Evolutionary conservation across 2,329 filamentous ascomycete species (phyloP).

Genomic region (Diaporthe citrichinensis): DNA sequence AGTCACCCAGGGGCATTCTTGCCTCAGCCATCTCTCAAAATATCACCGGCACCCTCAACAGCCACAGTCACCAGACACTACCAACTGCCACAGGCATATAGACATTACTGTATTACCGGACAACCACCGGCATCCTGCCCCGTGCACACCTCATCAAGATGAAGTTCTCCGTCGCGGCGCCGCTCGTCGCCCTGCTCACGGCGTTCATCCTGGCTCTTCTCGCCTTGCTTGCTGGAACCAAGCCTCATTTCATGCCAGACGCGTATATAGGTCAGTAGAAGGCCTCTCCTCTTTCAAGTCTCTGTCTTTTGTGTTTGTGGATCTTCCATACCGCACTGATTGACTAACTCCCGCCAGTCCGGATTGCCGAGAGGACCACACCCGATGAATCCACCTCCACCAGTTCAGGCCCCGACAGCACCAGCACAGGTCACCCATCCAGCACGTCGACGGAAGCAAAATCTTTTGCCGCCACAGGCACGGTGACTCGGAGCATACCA

Average conservation of each 20-base stretch:
- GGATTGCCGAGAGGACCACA: too few relatives aligned
- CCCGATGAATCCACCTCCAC: too few relatives aligned
- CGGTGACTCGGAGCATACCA: too few relatives aligned
- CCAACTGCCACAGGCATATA: neutral
- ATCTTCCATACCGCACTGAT: neutral
- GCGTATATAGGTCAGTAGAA: neutral
- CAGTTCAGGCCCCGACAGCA: too few relatives aligned
- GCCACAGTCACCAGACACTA: neutral
- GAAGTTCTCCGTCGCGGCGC: neutral
- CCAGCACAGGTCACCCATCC: too few relatives aligned
- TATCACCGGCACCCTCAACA: neutral
- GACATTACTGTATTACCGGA: neutral
- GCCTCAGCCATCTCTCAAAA: neutral
- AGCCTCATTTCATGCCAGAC: neutral
- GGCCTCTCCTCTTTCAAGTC: too few relatives aligned
- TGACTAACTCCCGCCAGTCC: neutral
- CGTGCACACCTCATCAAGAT: neutral
- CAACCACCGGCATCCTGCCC: neutral
- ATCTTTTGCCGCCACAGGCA: too few relatives aligned
- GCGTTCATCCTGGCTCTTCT: neutral
- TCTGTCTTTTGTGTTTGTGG: neutral
- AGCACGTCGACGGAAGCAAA: too few relatives aligned
- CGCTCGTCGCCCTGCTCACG: neutral
- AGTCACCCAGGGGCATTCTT: neutral
- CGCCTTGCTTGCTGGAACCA: neutral